Base-by-base conservation (phyloP, 768 basidiomycete genomes). In the Xerocomellus chrysenteron region DNA sequence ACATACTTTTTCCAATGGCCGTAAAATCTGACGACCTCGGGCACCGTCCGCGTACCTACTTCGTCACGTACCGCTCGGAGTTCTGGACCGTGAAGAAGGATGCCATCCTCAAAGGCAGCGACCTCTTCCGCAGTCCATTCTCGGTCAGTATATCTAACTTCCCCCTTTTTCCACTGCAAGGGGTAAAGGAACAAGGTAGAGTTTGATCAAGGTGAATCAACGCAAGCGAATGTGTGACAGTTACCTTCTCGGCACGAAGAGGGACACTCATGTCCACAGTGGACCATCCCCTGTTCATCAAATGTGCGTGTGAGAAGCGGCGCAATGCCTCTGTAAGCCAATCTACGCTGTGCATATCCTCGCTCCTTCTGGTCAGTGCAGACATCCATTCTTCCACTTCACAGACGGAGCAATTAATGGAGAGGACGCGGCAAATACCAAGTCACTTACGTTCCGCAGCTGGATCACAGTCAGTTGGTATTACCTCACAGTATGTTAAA, bases 1-100 rank as follows among this genome's bases (percentile, higher is more conserved):
- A 60, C 73, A 39, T 64, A 91, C 92, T 82, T 90, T 76, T 94
- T 94, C 92, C 92, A 94, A 57, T 83, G 86, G 4, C 85, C 88
- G 63, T 90, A 94, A 72, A 86, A 92, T 17, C 90, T 82, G 30
- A 94, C 91, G 7, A 92, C 83, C 65, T 94, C 92, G 30, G 82
- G 77, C 65, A 92, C 80, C 1, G 85, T 76, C 54, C 91, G 78
- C 3, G 85, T 82, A 24, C 78, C 79, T 42, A 94, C 79, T 65
- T 92, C 89, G 30, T 90, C 88, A 48, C 85, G 77, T 26, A 92
- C 87, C 5, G 83, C 81, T 40, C 90, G 85, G 50, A 94, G 84
- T 67, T 94, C 92, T 13, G 90, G 87, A 32, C 89, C 88, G 60
- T 90, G 82, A n/a, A 76, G 74, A 47, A 75, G 63, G 46, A 92